Evolutionary conservation across 2,329 filamentous ascomycete species (phyloP).

Genomic region (Cladosporium oxysporum): DNA sequence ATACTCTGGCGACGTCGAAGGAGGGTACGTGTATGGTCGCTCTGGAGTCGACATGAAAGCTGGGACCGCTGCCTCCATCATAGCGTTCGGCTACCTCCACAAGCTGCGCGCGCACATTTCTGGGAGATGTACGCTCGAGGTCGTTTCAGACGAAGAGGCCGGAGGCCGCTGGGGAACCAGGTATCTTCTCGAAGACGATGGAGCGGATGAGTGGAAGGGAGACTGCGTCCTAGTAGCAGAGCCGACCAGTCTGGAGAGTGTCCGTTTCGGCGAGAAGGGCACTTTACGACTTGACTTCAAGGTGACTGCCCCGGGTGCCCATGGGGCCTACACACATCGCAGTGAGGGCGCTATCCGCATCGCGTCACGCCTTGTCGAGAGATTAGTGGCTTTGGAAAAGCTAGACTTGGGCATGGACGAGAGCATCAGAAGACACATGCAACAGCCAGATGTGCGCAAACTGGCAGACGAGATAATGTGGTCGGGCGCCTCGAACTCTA

Average conservation of each 20-base stretch:
- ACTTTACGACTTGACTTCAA: slow-evolving; percentile 44
- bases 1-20: slow-evolving; percentile 41
- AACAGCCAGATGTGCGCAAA: slow-evolving; percentile 33
- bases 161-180: slow-evolving; percentile 42
- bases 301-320: slow-evolving; percentile 38
- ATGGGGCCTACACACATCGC: slow-evolving; percentile 45
- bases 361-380: slow-evolving; percentile 36
- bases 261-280: slow-evolving; percentile 48
- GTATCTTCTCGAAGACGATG: slow-evolving; percentile 39
- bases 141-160: slow-evolving; percentile 46
- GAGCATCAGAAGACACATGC: slow-evolving; percentile 35
- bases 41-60: slow-evolving; percentile 50
- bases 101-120: slow-evolving; percentile 22
- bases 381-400: slow-evolving; percentile 36
- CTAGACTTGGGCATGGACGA: slow-evolving; percentile 32
- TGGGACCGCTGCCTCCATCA: slow-evolving; percentile 43
- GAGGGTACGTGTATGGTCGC: slow-evolving; percentile 40
- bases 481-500: slow-evolving; percentile 36
- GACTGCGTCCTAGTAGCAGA: slow-evolving; percentile 45
- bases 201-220: slow-evolving; percentile 38
- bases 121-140: slow-evolving; percentile 31
- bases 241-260: slow-evolving; percentile 41
- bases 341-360: slow-evolving; percentile 43
- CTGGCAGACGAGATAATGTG: slow-evolving; percentile 43
- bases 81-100: slow-evolving; percentile 42